These are phyloP conservation scores for Botryotinia calthae DNA, from an alignment of 2,329 filamentous ascomycete species.

Conservation along the genomic window DNA sequence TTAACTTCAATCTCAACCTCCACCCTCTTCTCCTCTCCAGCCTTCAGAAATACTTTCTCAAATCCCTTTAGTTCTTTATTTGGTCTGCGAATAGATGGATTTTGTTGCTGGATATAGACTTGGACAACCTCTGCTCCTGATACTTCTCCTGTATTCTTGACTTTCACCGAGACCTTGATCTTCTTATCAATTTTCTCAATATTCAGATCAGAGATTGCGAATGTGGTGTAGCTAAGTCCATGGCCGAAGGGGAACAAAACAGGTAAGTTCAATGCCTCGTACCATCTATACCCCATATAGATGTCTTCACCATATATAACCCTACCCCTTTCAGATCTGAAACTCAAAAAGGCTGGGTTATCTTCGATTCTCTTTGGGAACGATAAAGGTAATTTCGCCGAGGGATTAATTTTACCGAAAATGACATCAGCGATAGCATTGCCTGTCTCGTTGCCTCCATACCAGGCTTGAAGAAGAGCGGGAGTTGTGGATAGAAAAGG, in stretches of 20 bases:
- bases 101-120: conserved; percentile 55
- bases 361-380: conserved; percentile 68
- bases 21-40: conserved; percentile 57
- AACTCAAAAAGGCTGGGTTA: conserved; percentile 76
- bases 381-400: conserved; percentile 69
- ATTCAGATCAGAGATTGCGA: conserved; percentile 40
- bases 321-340: conserved; percentile 64
- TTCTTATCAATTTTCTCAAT: neutral
- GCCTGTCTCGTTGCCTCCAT: conserved; percentile 82
- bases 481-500: conserved; percentile 57
- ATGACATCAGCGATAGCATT: conserved; percentile 76
- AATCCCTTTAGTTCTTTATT: conserved; percentile 65
- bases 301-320: conserved; percentile 77
- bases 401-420: conserved; percentile 60
- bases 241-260: conserved; percentile 76
- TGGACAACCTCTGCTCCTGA: conserved; percentile 56
- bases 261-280: conserved; percentile 64
- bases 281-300: conserved; percentile 79
- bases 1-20: conserved; percentile 49
- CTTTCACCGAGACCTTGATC: neutral
- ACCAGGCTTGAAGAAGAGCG: conserved; percentile 74
- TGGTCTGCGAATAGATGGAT: conserved; percentile 48
- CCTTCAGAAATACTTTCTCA: conserved; percentile 59
- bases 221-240: conserved; percentile 74
- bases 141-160: conserved; percentile 55